Evolutionary conservation across 140 eudicot genomes (phyloP), one percentile per base, ranked within the genome.

Genomic region (Erigeron philadelphicus): DNA sequence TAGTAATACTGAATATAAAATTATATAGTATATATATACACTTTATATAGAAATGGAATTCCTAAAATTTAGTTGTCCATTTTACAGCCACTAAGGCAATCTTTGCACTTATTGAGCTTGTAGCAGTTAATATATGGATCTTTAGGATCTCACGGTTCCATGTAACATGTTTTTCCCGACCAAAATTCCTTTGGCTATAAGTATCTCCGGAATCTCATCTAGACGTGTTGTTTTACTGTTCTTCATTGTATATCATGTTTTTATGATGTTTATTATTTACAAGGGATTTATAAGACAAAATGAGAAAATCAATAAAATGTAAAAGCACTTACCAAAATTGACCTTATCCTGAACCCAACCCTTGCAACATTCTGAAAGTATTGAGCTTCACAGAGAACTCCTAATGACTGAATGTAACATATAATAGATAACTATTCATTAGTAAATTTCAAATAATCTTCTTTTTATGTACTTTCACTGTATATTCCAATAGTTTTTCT

Each of bases 331-430:
- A 93, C 98, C 93, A 93, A 72, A 71, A 91, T 86, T 72, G 98
- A 89, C 66, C 96, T 78, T 74, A 93, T 84, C 49, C 95, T 83
- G 85, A 76, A 93, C n/a, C 98, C 98, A 68, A 82, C 88, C 66
- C 96, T 95, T 83, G 83, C 84, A 77, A 86, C 98, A 81, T 89
- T 93, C 74, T 93, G 96, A 80, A 93, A 93, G 70, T 93, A 93
- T 81, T 93, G 98, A 72, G 96, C 92, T 83, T 93, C 98, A 81
- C 83, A 84, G 16, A 93, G 81, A 73, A 93, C 96, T 25, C 98
- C 98, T 49, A 88, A 67, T 58, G 86, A 85, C 98, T 93, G 81
- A 56, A 81, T 45, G 71, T 61, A 50, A 54, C 64, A 82, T 10
- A 76, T 49, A 19, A 68, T 13, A 76, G 45, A 40, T 10, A 21